Evolutionary conservation across 129 eudicot genomes (phyloP).

Genomic region (Calendula officinalis): DNA sequence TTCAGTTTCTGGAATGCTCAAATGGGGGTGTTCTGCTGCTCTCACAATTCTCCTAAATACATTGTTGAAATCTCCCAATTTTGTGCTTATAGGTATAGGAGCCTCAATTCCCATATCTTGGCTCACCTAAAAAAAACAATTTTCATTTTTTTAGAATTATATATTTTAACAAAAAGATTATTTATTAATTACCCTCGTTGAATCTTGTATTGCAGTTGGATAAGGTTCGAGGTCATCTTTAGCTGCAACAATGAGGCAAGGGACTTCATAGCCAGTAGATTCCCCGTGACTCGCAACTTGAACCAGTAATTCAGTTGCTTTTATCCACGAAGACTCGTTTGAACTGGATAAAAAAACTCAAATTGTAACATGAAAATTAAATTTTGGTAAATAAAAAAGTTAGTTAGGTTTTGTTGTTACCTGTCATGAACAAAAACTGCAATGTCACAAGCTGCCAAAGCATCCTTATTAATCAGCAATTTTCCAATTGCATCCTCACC

Average conservation of each 20-base stretch:
- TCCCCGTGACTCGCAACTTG: constrained; percentile 94
- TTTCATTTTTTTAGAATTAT: neutral
- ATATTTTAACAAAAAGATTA: neutral
- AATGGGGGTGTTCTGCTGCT: constrained; percentile 75
- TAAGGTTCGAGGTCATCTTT: constrained; percentile 81
- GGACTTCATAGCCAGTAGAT: constrained; percentile 84
- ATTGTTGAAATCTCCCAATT: constrained; percentile 60
- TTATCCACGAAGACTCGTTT: constrained; percentile 62
- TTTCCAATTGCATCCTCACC: constrained; percentile 61
- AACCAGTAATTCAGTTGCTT: constrained; percentile 72
- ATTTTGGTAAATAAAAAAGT: neutral
- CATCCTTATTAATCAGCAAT: constrained; percentile 51
- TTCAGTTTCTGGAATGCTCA: constrained; percentile 91
- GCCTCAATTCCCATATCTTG: constrained; percentile 85
- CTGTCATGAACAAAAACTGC: constrained; percentile 87
- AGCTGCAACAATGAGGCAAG: constrained; percentile 88
- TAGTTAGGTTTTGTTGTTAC: constrained; percentile 43
- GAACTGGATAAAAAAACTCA: constrained; percentile 46
- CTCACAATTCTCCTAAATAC: constrained; percentile 56
- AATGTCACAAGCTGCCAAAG: constrained; percentile 81
- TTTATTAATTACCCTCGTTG: constrained; percentile 60
- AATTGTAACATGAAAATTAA: neutral
- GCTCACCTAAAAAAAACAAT: constrained; percentile 48
- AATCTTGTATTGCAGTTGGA: constrained; percentile 71
- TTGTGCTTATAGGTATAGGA: constrained; percentile 75